These are phyloP conservation scores for Macadamia integrifolia DNA, from an alignment of 164 flowering plant genomes.

Conservation along the genomic window DNA sequence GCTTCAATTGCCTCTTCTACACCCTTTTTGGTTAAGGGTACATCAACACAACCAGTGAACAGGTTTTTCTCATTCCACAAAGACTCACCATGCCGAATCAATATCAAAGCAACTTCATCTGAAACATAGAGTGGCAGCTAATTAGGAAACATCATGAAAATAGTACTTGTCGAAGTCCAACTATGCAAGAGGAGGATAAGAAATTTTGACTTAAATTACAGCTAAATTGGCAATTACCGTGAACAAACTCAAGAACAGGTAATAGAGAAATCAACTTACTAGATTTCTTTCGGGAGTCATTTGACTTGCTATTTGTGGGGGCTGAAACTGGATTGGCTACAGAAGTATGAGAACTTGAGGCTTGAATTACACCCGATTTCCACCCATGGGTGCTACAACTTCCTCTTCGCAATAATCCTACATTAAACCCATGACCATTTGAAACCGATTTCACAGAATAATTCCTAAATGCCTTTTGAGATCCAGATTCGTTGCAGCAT, in stretches of 20 bases:
- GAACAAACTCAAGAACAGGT: not conserved
- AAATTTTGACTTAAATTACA: not conserved
- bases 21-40: slow-evolving; percentile 86
- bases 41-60: slow-evolving; percentile 98
- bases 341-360: slow-evolving; percentile 51
- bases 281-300: slow-evolving; percentile 57
- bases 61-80: slow-evolving; percentile 95
- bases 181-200: not conserved
- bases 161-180: not conserved
- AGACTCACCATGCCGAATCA: slow-evolving; percentile 94
- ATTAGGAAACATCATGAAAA: not conserved
- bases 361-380: slow-evolving; percentile 34
- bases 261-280: slow-evolving; percentile 32
- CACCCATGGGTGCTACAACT: slow-evolving; percentile 18
- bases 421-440: slow-evolving; percentile 25
- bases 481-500: slow-evolving; percentile 18
- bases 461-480: slow-evolving; percentile 23
- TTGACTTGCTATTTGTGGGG: slow-evolving; percentile 35
- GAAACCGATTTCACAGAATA: slow-evolving; percentile 30
- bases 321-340: slow-evolving; percentile 47
- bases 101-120: slow-evolving; percentile 86
- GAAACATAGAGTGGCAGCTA: slow-evolving; percentile 3
- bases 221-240: not conserved
- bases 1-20: slow-evolving; percentile 98
- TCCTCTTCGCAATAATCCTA: slow-evolving; percentile 21